Evolutionary conservation across 495 filamentous ascomycete genomes (phyloP).

Genomic region (Aspergillus asperescens): DNA sequence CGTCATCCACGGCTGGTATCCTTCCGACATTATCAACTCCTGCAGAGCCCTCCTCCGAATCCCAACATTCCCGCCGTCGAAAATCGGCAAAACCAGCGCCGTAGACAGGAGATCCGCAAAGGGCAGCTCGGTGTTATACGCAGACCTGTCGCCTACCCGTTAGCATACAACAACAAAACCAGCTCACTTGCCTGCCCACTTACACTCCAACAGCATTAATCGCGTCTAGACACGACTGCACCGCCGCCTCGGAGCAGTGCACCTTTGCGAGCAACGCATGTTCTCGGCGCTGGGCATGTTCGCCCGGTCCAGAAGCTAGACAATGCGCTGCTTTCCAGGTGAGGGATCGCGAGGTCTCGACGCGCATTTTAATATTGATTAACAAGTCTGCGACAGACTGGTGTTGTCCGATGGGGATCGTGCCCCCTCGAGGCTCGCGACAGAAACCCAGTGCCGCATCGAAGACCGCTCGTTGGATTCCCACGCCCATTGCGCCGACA

Average conservation of each 20-base stretch:
- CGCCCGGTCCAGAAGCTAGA: not conserved
- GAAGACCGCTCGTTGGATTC: conserved; percentile 11
- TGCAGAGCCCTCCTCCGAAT: conserved; percentile 11
- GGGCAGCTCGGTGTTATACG: not conserved
- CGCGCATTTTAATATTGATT: conserved; percentile 16
- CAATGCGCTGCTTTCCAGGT: conserved; percentile 16
- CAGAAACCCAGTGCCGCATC: conserved; percentile 13
- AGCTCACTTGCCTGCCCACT: no score
- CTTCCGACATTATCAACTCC: conserved; percentile 6
- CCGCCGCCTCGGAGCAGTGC: conserved; percentile 6
- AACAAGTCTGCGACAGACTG: conserved; percentile 15
- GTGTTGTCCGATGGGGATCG: conserved; percentile 11
- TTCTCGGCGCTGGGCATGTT: conserved; percentile 10
- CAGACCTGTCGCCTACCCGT: not conserved
- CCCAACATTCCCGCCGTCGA: conserved; percentile 12
- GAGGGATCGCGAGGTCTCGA: conserved; percentile 8
- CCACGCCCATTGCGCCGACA: conserved; percentile 15
- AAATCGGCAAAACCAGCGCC: conserved; percentile 8
- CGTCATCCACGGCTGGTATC: conserved; percentile 8
- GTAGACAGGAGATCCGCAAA: conserved; percentile 7
- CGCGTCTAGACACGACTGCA: conserved; percentile 8
- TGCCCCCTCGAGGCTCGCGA: conserved; percentile 1
- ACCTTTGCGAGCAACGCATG: conserved; percentile 11
- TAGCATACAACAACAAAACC: not conserved
- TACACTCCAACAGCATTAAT: conserved; percentile 15